Percentiles rank a stretch among this genome's conserved stretches.
phyloP scores from a whole-genome alignment of 2,329 filamentous ascomycete species.

The Talaromyces verruculosus region DNA sequence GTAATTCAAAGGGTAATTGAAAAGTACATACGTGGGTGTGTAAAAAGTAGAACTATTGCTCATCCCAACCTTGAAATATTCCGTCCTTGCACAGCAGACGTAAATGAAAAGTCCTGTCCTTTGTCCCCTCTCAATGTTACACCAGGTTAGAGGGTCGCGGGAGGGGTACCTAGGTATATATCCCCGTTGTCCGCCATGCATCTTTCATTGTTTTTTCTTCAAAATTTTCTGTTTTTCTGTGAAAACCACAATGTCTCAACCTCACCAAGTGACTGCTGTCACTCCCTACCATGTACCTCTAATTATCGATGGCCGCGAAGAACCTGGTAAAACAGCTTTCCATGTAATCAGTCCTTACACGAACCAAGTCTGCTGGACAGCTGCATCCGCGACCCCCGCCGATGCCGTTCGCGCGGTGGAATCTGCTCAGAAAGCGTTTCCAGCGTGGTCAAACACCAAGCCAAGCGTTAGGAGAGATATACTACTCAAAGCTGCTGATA shows the following conservation, averaged over 20 bases:
- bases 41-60: no score
- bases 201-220: no score
- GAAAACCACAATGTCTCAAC: not conserved
- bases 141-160: no score
- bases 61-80: no score
- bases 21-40: no score
- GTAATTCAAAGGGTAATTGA: no score
- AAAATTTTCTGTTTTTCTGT: no score
- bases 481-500: conserved; percentile 66
- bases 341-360: conserved; percentile 56
- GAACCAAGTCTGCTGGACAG: conserved; percentile 54
- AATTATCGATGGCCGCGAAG: conserved; percentile 41
- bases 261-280: not conserved
- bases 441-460: conserved; percentile 49
- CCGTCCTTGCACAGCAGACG: no score
- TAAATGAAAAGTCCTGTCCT: no score
- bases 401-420: conserved; percentile 48
- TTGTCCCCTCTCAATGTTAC: no score
- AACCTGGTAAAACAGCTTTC: conserved; percentile 33
- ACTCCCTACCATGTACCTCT: conserved; percentile 31
- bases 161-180: not conserved
- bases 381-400: conserved; percentile 52
- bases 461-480: conserved; percentile 65
- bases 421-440: conserved; percentile 64
- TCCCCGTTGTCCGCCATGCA: not conserved